Conservation (phyloP, 1,284 basidiomycete species). For the Singerocomus inundabilis region DNA sequence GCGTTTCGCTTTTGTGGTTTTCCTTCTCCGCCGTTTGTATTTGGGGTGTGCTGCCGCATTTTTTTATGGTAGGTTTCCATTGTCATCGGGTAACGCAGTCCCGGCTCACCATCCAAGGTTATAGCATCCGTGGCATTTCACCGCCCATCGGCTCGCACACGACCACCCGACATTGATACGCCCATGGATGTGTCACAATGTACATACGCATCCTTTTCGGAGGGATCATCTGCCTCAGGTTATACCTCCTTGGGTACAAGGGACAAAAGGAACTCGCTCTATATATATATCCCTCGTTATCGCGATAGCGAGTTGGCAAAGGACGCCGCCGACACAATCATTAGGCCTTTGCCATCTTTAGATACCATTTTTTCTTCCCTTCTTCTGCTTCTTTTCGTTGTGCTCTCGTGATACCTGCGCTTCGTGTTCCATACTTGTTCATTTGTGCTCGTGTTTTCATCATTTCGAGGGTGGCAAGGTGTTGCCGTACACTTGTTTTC, state of each 20-base stretch:
- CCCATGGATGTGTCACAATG: constrained; percentile 26
- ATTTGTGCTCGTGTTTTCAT: constrained; percentile 7
- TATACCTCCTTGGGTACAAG: constrained; percentile 4
- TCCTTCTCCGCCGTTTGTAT: not conserved
- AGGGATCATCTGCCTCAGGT: constrained; percentile 14
- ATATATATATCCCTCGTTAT: constrained; percentile 25
- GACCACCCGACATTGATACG: constrained; percentile 2
- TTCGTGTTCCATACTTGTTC: not conserved
- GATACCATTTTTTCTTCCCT: constrained; percentile 10
- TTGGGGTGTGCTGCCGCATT: not conserved
- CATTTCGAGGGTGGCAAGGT: constrained; percentile 16
- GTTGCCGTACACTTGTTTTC: constrained; percentile 15
- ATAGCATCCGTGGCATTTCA: constrained; percentile 4
- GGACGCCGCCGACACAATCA: constrained; percentile 7
- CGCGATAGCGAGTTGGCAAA: constrained; percentile 3
- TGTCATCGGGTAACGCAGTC: not conserved
- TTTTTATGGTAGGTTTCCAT: constrained; percentile 7
- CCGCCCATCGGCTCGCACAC: constrained; percentile 3
- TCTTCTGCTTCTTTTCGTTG: not conserved
- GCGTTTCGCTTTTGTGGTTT: not conserved
- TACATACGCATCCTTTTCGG: constrained; percentile 24
- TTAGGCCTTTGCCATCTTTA: not conserved
- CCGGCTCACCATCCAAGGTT: constrained; percentile 4
- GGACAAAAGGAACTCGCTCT: constrained; percentile 5
- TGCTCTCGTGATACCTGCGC: constrained; percentile 15